These are phyloP conservation scores for Melanopsichium pennsylvanicum DNA, from an alignment of 1,284 basidiomycete species.

Conservation along the genomic window DNA sequence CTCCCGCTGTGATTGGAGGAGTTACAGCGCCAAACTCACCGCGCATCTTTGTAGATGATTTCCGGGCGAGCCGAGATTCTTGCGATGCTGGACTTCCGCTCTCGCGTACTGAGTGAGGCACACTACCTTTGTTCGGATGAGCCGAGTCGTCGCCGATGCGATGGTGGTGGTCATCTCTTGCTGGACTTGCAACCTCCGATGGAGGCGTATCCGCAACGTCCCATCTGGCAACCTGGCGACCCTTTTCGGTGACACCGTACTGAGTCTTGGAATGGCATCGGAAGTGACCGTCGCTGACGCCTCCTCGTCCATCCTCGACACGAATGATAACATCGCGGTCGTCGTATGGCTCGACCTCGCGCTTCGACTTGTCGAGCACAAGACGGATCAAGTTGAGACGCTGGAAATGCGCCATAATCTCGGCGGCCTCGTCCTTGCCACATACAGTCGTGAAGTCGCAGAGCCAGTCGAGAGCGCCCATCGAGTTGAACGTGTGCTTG, in stretches of 20 bases:
- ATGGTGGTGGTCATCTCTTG: constrained; percentile 9
- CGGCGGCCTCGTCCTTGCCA: constrained; percentile 93
- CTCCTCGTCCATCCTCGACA: constrained; percentile 53
- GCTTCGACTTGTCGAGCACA: constrained; percentile 70
- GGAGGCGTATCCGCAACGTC: constrained; percentile 18
- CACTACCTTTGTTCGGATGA: background rate
- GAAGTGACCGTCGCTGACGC: constrained; percentile 73
- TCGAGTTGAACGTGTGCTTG: constrained; percentile 85
- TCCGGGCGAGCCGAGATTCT: constrained; percentile 76
- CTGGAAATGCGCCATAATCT: constrained; percentile 96
- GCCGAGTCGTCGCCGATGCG: constrained; percentile 9
- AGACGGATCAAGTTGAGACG: constrained; percentile 88
- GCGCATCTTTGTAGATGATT: constrained; percentile 78
- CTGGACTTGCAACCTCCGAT: constrained; percentile 13
- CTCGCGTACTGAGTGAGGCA: constrained; percentile 10
- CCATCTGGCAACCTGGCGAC: constrained; percentile 82
- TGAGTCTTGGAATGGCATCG: constrained; percentile 91
- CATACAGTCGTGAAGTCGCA: constrained; percentile 96
- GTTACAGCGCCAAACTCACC: constrained; percentile 11
- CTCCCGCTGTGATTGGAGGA: background rate
- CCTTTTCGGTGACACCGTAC: constrained; percentile 92
- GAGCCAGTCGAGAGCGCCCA: constrained; percentile 91
- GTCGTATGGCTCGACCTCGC: constrained; percentile 51
- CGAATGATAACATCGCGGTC: constrained; percentile 50
- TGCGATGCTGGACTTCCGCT: constrained; percentile 27